Base-by-base conservation (phyloP, 768 basidiomycete genomes). In the Psilocybe azurescens region DNA sequence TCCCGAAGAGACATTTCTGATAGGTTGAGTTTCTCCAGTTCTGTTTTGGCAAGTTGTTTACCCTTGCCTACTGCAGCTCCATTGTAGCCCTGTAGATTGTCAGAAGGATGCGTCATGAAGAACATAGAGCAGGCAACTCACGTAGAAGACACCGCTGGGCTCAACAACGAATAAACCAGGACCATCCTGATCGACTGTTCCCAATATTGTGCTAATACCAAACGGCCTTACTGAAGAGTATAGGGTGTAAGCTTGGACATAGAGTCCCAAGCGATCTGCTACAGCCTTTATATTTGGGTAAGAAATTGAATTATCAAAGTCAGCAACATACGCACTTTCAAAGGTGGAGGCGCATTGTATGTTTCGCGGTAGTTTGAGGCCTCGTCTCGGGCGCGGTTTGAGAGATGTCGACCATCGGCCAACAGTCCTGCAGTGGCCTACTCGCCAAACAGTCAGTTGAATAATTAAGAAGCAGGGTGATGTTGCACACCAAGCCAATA, bases 141-240 rank as follows among this genome's bases (percentile, higher is more conserved):
- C 94, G 75, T 88, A 91, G 78, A 88, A 94, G 28, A 96, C 88
- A 28, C 97, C 97, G 67, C 93, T 96, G 13, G 97, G 97, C 75
- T 99, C 97, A 53, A 98, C 84, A 59, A 97, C 89, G 77, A 87
- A 97, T 29, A 99, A 80, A 52, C 83, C 80, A 57, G 97, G 96
- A 4, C 94, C 94, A 49, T 85, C 83, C 77, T 93, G 91, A 79
- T 99, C 97, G 9, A 96, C 86, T 20, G 91, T 88, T 47, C 89
- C 96, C 24, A 99, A 77, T 72, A 99, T 91, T 47, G 95, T 91
- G 71, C 94, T 95, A 70, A 97, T 90, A 18, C 97, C 97, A 70
- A 99, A 99, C 0, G 97, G 97, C 44, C 97, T 89, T 39, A 99
- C 97, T 24, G 96, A 98, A 1, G 96, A 98, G 78, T 99, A 98